These are phyloP conservation scores for Fraxinus baroniana DNA, from an alignment of 305 asterid genomes.

Conservation along the genomic window DNA sequence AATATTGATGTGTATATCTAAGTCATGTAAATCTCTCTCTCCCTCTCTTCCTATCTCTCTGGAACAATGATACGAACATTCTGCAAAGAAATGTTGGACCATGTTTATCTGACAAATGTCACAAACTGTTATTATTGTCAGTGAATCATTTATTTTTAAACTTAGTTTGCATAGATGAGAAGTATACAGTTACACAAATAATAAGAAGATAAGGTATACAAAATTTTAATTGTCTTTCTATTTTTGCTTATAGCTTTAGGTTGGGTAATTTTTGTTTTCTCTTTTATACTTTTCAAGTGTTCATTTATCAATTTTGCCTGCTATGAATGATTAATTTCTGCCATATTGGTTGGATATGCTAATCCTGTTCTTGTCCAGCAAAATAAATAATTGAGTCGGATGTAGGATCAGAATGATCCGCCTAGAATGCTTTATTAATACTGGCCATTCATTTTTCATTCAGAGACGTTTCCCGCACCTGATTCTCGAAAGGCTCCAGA, in stretches of 20 bases:
- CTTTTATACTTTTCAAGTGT: not conserved
- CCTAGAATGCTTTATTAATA: not conserved
- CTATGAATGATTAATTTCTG: not conserved
- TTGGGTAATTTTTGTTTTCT: not conserved
- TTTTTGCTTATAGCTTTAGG: not conserved
- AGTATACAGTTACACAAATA: not conserved
- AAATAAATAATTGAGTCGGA: not conserved
- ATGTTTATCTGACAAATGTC: not conserved
- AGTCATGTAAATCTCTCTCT: not conserved
- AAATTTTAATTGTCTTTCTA: not conserved
- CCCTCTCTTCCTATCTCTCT: not conserved
- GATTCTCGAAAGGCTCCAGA: conserved; percentile 56
- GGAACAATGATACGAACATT: not conserved
- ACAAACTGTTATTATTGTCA: not conserved
- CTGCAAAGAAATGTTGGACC: not conserved
- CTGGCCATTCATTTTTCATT: not conserved
- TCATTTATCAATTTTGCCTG: not conserved
- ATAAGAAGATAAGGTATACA: not conserved
- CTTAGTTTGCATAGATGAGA: not conserved
- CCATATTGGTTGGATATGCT: not conserved
- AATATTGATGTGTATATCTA: not conserved
- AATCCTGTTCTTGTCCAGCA: not conserved
- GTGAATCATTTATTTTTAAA: not conserved
- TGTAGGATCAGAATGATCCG: not conserved
- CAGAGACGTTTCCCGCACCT: conserved; percentile 48